A percentile compares a stretch with the other conserved stretches of the same genome.
These are phyloP conservation scores for Pestalotiopsis sp. DNA, from an alignment of 2,329 filamentous ascomycete species.

Conservation along the genomic window DNA sequence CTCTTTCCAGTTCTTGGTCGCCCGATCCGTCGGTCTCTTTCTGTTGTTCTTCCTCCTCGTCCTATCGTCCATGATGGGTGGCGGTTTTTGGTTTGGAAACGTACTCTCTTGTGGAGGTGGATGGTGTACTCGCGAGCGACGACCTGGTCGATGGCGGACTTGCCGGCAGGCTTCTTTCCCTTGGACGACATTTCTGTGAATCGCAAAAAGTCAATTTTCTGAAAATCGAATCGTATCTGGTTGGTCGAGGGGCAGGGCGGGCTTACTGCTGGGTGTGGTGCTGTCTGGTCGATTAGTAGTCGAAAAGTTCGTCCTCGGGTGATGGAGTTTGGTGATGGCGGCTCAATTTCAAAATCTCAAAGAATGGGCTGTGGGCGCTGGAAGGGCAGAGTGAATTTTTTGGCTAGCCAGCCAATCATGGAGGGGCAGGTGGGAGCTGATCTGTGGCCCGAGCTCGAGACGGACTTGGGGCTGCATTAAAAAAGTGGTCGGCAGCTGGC, in stretches of 20 bases:
- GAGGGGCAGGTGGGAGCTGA: neutral
- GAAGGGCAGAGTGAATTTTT: conserved; percentile 11
- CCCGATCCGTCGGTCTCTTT: neutral
- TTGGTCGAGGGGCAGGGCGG: neutral
- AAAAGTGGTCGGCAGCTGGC: neutral
- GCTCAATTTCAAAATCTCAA: conserved; percentile 8
- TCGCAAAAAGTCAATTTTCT: neutral
- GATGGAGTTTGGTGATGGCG: conserved; percentile 4
- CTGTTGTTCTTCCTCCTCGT: neutral
- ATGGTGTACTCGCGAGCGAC: conserved; percentile 99
- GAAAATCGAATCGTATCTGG: neutral
- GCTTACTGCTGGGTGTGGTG: conserved; percentile 8
- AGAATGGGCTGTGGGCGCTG: conserved; percentile 6
- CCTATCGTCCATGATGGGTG: conserved; percentile 6
- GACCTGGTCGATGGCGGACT: conserved; percentile 98
- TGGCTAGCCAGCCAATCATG: conserved; percentile 6
- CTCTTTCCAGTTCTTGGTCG: conserved; percentile 13
- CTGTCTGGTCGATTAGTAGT: conserved; percentile 1
- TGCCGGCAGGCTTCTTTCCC: conserved; percentile 68
- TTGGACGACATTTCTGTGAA: conserved; percentile 57
- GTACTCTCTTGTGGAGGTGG: conserved; percentile 99
- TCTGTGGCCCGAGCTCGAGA: neutral
- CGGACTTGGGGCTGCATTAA: neutral
- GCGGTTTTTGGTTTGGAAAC: conserved; percentile 39
- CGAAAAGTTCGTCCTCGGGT: conserved; percentile 5